These are phyloP conservation scores for Fusarium guadeloupense DNA, from an alignment of 2,329 filamentous ascomycete species.

Conservation along the genomic window DNA sequence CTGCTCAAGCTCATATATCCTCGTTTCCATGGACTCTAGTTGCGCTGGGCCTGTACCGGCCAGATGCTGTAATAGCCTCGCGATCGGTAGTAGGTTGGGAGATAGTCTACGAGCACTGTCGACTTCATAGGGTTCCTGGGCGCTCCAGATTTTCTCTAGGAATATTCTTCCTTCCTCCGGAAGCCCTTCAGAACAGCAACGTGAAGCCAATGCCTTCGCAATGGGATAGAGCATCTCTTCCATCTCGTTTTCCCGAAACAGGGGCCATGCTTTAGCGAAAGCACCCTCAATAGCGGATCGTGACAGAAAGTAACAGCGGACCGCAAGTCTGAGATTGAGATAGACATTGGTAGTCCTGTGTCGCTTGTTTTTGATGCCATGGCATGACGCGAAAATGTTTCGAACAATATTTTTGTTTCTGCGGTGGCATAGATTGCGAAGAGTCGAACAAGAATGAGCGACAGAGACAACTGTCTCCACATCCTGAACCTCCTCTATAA, in stretches of 20 bases:
- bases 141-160: not conserved
- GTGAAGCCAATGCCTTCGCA: not conserved
- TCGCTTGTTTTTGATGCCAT: not conserved
- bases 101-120: not conserved
- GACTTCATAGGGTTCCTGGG: not conserved
- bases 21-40: no score
- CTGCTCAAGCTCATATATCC: no score
- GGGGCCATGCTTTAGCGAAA: not conserved
- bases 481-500: no score
- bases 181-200: not conserved
- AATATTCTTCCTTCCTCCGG: not conserved
- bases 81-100: not conserved
- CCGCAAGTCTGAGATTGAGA: not conserved
- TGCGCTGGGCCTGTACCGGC: no score
- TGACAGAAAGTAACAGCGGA: not conserved
- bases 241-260: not conserved
- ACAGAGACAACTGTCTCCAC: no score
- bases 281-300: not conserved
- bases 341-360: not conserved
- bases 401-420: not conserved
- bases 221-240: not conserved
- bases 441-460: no score
- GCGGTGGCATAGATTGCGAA: no score
- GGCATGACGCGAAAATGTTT: not conserved
- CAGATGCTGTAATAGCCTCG: not conserved